Conservation (phyloP, 2,329 filamentous ascomycete species). For the Cryphonectria japonica region DNA sequence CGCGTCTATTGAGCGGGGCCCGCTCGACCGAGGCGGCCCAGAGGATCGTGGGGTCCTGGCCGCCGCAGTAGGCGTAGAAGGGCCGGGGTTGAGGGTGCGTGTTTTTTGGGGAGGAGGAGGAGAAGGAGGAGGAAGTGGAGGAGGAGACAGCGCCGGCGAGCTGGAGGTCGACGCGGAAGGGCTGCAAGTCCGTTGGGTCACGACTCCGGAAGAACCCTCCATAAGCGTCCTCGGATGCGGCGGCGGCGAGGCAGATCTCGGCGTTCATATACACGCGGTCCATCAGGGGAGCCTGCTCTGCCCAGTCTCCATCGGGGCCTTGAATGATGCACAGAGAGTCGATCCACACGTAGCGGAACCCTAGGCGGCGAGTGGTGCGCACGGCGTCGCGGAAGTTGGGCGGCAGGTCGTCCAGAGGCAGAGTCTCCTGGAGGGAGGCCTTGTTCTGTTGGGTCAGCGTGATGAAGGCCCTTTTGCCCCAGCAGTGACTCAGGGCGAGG, state of each 20-base stretch:
- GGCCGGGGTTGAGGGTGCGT: not conserved
- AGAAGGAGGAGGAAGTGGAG: not conserved
- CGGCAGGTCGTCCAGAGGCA: not conserved
- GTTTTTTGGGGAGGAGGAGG: not conserved
- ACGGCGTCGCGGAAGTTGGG: not conserved
- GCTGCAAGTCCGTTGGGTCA: not conserved
- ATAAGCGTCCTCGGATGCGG: not conserved
- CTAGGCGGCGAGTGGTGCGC: not conserved
- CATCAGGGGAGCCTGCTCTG: conserved; percentile 11
- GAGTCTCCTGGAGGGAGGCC: not conserved
- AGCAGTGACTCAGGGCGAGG: conserved; percentile 17
- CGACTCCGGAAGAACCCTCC: conserved; percentile 16
- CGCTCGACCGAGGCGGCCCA: not conserved
- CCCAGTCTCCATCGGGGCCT: conserved; percentile 11
- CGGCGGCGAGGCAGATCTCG: conserved; percentile 9
- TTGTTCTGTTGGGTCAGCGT: conserved; percentile 5
- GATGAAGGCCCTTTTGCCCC: not conserved
- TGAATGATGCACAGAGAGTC: conserved; percentile 18
- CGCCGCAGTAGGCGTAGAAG: not conserved
- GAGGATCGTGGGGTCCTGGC: not conserved
- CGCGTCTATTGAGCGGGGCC: conserved; percentile 9
- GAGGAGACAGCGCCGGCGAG: not conserved
- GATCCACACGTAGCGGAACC: conserved; percentile 11
- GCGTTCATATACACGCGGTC: conserved; percentile 15
- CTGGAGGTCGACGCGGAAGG: not conserved